Evolutionary conservation across 1,139 yeast species (phyloP).

Genomic region (Kodamaea arcana): DNA sequence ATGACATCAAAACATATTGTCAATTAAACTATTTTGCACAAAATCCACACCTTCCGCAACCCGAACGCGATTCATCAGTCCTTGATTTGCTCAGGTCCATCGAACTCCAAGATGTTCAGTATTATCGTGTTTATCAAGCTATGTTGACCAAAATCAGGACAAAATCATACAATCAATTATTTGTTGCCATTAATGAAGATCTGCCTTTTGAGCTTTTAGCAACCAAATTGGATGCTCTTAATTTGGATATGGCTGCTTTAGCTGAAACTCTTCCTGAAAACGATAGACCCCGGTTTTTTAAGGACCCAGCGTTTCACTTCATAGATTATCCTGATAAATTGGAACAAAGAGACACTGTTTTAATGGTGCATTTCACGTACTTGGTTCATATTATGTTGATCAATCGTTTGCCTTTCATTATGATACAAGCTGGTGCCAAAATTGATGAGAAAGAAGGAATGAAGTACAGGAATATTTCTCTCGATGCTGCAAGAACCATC

Average conservation of each 20-base stretch:
- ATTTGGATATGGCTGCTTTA: slow-evolving; percentile 14
- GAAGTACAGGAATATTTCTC: slow-evolving; percentile 21
- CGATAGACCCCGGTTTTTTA: slow-evolving; percentile 12
- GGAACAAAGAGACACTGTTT: slow-evolving; percentile 13
- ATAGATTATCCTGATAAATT: slow-evolving; percentile 1
- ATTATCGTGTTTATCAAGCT: slow-evolving; percentile 14
- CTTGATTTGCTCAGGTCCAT: not conserved
- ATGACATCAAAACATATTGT: slow-evolving; percentile 4
- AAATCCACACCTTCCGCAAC: not conserved
- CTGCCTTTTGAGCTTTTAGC: slow-evolving; percentile 8
- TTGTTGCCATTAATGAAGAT: slow-evolving; percentile 24
- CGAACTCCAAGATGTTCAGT: not conserved
- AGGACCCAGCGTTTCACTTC: slow-evolving; percentile 13
- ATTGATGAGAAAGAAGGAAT: slow-evolving; percentile 15
- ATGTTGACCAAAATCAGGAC: slow-evolving; percentile 26
- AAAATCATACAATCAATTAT: slow-evolving; percentile 25
- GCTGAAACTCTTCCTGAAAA: slow-evolving; percentile 10
- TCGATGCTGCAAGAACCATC: slow-evolving; percentile 36
- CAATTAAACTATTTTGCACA: not conserved
- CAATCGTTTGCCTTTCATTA: slow-evolving; percentile 31
- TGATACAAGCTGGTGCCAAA: slow-evolving; percentile 15
- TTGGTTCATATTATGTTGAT: slow-evolving; percentile 35
- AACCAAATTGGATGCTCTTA: slow-evolving; percentile 9
- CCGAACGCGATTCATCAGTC: not conserved
- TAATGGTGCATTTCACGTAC: slow-evolving; percentile 25